Evolutionary conservation across 2,329 filamentous ascomycete genomes (phyloP).

Genomic region (Bipolaris zeicola): DNA sequence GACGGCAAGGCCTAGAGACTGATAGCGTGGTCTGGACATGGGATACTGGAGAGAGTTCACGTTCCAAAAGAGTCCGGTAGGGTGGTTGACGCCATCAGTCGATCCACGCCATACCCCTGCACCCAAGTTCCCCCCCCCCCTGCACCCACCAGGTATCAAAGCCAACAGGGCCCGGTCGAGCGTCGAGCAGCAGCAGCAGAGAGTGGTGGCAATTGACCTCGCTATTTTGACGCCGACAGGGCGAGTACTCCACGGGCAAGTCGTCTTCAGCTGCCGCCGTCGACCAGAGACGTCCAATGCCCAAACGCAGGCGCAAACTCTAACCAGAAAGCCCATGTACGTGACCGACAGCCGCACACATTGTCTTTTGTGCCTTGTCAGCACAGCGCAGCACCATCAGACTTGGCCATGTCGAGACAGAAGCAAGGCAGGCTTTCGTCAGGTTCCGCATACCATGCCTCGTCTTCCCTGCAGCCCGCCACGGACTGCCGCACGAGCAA

Average conservation of each 20-base stretch:
- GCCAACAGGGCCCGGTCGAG: slow-evolving; percentile 6
- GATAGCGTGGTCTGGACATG: too few relatives aligned
- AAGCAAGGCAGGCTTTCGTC: slow-evolving; percentile 17
- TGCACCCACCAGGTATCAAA: slow-evolving; percentile 30
- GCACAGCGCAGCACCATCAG: not conserved
- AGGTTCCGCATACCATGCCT: slow-evolving; percentile 15
- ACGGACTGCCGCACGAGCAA: not conserved
- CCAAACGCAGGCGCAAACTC: not conserved
- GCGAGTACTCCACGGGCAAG: not conserved
- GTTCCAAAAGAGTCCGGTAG: slow-evolving; percentile 24
- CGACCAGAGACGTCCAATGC: not conserved
- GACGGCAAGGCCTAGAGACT: too few relatives aligned
- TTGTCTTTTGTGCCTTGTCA: slow-evolving; percentile 16
- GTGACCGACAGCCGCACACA: slow-evolving; percentile 5
- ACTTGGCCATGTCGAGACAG: slow-evolving; percentile 18
- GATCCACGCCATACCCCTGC: slow-evolving; percentile 28
- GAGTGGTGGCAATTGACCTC: not conserved
- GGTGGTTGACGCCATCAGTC: slow-evolving; percentile 27
- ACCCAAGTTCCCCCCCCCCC: slow-evolving; percentile 15
- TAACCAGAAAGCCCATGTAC: not conserved
- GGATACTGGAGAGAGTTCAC: not conserved
- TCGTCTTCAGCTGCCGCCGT: slow-evolving; percentile 2
- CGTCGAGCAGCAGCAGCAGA: not conserved
- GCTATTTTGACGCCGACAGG: not conserved
- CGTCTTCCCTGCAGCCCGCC: not conserved